These are phyloP conservation scores for Ophiostoma ulmi DNA, from an alignment of 2,329 filamentous ascomycete genomes.

Conservation along the genomic window DNA sequence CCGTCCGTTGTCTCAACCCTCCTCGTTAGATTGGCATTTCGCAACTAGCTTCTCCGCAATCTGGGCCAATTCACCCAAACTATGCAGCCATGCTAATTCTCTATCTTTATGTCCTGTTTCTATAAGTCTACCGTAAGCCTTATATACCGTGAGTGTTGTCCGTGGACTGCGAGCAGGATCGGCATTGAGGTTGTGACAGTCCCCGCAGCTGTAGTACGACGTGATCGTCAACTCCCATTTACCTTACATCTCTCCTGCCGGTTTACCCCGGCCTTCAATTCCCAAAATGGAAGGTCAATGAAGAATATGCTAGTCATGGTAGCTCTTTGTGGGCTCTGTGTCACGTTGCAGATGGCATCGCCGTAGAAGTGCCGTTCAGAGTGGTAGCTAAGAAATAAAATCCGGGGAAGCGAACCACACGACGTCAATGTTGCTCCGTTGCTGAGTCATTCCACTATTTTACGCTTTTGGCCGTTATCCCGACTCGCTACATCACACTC, in stretches of 20 bases:
- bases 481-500: too few species aligned
- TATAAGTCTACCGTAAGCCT: background rate
- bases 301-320: background rate
- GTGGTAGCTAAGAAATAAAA: background rate
- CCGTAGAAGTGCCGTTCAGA: background rate
- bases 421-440: background rate
- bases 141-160: background rate
- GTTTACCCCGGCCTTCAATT: background rate
- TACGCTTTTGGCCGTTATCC: background rate
- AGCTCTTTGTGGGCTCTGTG: background rate
- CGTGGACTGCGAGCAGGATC: background rate
- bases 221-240: background rate
- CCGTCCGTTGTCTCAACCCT: constrained; percentile 4
- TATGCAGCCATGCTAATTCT: background rate
- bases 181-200: background rate
- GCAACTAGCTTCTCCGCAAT: background rate
- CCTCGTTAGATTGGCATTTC: background rate
- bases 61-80: background rate
- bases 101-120: background rate
- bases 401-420: background rate
- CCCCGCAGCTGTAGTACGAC: constrained; percentile 9
- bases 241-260: background rate
- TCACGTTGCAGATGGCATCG: constrained; percentile 3
- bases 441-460: background rate
- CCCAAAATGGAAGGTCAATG: background rate